phyloP scores from a whole-genome alignment of 2,329 filamentous ascomycete genomes.

The Bretziella fagacearum region DNA sequence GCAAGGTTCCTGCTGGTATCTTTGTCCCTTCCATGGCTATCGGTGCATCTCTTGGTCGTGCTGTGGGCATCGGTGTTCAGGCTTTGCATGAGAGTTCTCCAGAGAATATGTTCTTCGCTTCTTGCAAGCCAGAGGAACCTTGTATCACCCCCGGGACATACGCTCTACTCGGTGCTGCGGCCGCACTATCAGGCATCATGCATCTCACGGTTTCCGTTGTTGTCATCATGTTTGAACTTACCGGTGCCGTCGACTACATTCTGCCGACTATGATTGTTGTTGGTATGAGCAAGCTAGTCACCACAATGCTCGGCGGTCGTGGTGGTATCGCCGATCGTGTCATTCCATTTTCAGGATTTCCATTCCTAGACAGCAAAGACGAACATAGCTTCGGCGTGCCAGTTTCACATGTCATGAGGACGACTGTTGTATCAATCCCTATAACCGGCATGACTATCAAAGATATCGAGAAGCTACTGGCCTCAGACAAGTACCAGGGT shows the following conservation, averaged over 20 bases:
- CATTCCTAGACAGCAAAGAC: conserved; percentile 92
- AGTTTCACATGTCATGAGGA: conserved; percentile 79
- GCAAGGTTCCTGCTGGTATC: conserved; percentile 93
- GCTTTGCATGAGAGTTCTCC: conserved; percentile 74
- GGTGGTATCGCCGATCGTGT: conserved; percentile 94
- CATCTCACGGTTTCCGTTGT: conserved; percentile 93
- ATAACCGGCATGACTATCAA: conserved; percentile 55
- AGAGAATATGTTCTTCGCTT: conserved; percentile 64
- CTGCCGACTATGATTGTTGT: conserved; percentile 98
- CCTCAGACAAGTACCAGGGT: conserved; percentile 70
- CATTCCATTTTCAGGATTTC: conserved; percentile 98
- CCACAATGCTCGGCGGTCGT: conserved; percentile 68
- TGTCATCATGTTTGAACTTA: conserved; percentile 98
- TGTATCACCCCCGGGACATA: conserved; percentile 98
- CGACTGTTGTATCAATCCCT: conserved; percentile 56
- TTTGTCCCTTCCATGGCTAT: conserved; percentile 98
- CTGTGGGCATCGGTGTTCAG: conserved; percentile 88
- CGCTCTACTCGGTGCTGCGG: conserved; percentile 82
- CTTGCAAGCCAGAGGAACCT: conserved; percentile 77
- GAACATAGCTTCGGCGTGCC: conserved; percentile 93
- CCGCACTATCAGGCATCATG: conserved; percentile 91
- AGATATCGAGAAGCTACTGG: conserved; percentile 60
- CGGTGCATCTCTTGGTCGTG: conserved; percentile 81
- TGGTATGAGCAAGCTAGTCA: conserved; percentile 85
- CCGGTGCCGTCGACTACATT: conserved; percentile 92